These are phyloP conservation scores for Bauhinia variegata DNA, from an alignment of 306 rosid genomes.

Conservation along the genomic window DNA sequence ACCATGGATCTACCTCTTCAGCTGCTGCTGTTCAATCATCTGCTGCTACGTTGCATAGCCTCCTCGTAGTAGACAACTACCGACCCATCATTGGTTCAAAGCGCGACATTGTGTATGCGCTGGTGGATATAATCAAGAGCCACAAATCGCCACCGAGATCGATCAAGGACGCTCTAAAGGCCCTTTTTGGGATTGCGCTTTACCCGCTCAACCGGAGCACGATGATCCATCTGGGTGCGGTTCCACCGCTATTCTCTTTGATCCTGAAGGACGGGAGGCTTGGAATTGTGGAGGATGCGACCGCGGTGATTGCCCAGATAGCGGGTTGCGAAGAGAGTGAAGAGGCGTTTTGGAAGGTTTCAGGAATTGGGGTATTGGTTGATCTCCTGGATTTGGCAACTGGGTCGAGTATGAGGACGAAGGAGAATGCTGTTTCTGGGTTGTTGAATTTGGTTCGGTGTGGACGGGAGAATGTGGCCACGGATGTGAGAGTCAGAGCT, in stretches of 20 bases:
- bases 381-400: conserved; percentile 67
- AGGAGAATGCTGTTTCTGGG: conserved; percentile 80
- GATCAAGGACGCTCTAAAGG: conserved; percentile 82
- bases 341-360: conserved; percentile 57
- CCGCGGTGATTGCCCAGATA: conserved; percentile 91
- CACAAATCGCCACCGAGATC: conserved; percentile 64
- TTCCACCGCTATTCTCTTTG: conserved; percentile 61
- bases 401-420: conserved; percentile 67
- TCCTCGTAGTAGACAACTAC: conserved; percentile 65
- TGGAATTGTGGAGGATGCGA: conserved; percentile 83
- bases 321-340: conserved; percentile 92
- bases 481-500: conserved; percentile 57
- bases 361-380: conserved; percentile 59
- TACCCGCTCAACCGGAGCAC: conserved; percentile 62
- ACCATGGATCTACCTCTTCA: conserved; percentile 57
- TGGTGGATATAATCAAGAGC: conserved; percentile 62
- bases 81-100: conserved; percentile 81
- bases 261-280: conserved; percentile 57
- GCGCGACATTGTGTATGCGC: conserved; percentile 75
- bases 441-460: conserved; percentile 66
- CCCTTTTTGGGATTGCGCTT: conserved; percentile 77
- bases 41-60: conserved; percentile 87
- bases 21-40: conserved; percentile 78
- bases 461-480: conserved; percentile 57
- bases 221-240: conserved; percentile 62